Conservation (phyloP, 768 basidiomycete species). For the Tephrocybe sp. region DNA sequence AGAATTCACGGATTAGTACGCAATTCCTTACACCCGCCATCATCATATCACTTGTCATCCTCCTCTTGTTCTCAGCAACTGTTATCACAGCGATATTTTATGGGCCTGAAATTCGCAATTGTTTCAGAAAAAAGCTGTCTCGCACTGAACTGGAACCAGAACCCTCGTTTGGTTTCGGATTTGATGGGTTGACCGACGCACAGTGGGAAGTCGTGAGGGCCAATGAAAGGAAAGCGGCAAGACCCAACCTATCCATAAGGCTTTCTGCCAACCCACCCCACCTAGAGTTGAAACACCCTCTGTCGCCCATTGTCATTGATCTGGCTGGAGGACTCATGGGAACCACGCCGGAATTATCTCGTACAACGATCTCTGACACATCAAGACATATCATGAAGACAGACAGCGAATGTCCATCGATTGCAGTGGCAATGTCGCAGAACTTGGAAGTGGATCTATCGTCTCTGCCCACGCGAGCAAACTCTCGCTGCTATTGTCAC, state of each 20-base stretch:
- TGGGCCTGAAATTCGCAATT: slow-evolving; percentile 12
- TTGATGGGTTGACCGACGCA: slow-evolving; percentile 21
- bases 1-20: too few relatives aligned
- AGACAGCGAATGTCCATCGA: too few relatives aligned
- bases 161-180: slow-evolving; percentile 16
- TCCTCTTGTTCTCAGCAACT: slow-evolving; percentile 18
- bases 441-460: too few relatives aligned
- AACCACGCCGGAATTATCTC: too few relatives aligned
- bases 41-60: slow-evolving; percentile 18
- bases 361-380: too few relatives aligned
- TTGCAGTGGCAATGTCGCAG: too few relatives aligned
- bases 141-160: slow-evolving; percentile 7
- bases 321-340: neutral
- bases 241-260: slow-evolving; percentile 10
- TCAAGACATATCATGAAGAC: too few relatives aligned
- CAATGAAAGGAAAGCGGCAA: slow-evolving; percentile 16
- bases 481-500: too few relatives aligned
- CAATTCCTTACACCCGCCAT: slow-evolving; percentile 16
- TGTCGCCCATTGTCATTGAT: slow-evolving; percentile 3
- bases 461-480: too few relatives aligned
- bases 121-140: slow-evolving; percentile 7
- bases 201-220: slow-evolving; percentile 13
- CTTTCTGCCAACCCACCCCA: slow-evolving; percentile 20
- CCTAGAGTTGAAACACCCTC: slow-evolving; percentile 10
- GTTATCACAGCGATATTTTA: slow-evolving; percentile 18